Conservation (phyloP, 345 rosid genomes). For the Pistacia vera region DNA sequence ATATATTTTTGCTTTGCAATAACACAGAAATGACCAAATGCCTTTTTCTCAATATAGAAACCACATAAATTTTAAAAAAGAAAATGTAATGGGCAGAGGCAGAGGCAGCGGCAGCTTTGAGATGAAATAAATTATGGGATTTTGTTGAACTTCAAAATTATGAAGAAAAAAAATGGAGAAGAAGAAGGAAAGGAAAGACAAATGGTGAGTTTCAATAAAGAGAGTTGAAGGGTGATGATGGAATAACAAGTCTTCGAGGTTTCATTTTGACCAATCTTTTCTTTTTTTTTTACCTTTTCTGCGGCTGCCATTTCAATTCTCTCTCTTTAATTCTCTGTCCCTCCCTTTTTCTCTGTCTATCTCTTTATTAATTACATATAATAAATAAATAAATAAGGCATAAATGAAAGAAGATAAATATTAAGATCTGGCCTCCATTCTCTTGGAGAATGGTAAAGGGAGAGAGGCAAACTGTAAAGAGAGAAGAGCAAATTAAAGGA, state of each 20-base stretch:
- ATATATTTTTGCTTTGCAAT: too few species aligned
- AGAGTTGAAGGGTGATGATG: slow-evolving; percentile 30
- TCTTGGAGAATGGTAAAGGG: slow-evolving; percentile 60
- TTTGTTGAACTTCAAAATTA: neutral
- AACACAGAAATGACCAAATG: too few species aligned
- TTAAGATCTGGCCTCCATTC: slow-evolving; percentile 49
- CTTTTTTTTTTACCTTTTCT: slow-evolving; percentile 41
- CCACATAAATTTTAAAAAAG: too few species aligned
- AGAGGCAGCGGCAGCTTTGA: too few species aligned
- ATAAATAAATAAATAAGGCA: neutral
- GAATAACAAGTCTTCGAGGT: slow-evolving; percentile 48
- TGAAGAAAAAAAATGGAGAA: neutral
- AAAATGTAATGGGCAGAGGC: neutral
- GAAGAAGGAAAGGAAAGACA: slow-evolving; percentile 31
- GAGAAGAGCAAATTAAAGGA: slow-evolving; percentile 10
- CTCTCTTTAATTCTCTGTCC: too few species aligned
- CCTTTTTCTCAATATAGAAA: too few species aligned
- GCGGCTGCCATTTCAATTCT: slow-evolving; percentile 27
- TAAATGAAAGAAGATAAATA: neutral
- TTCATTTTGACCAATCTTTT: slow-evolving; percentile 57
- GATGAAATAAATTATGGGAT: neutral
- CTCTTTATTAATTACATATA: neutral
- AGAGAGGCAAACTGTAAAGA: slow-evolving; percentile 49
- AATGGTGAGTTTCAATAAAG: slow-evolving; percentile 61
- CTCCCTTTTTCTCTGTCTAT: neutral